These are phyloP conservation scores for Cryptococcus sp. DNA, from an alignment of 1,284 basidiomycete genomes.

Conservation along the genomic window DNA sequence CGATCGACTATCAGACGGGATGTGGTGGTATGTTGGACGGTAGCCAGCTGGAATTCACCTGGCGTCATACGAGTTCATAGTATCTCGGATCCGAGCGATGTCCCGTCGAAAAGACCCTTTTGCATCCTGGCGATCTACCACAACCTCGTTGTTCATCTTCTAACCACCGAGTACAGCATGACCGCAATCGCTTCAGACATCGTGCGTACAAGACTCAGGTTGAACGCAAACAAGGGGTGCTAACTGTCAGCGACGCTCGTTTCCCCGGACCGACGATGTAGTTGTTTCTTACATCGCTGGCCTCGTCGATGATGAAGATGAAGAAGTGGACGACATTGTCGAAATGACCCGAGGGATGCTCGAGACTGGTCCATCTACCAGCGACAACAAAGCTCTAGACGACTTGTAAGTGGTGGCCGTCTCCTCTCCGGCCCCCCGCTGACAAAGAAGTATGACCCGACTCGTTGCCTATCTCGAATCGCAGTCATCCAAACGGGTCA, in stretches of 20 bases:
- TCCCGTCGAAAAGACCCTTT: not conserved
- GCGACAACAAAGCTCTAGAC: slow-evolving; percentile 40
- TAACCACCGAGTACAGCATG: slow-evolving; percentile 13
- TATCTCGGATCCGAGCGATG: slow-evolving; percentile 3
- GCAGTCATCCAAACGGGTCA: slow-evolving; percentile 58
- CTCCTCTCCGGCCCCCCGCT: not conserved
- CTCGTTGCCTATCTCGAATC: slow-evolving; percentile 61
- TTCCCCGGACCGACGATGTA: slow-evolving; percentile 87
- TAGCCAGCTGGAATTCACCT: not conserved
- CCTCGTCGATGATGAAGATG: slow-evolving; percentile 85
- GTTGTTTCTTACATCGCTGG: slow-evolving; percentile 89
- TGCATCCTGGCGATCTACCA: not conserved
- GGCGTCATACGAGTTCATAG: not conserved
- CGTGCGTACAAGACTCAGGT: slow-evolving; percentile 13
- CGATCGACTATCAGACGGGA: not conserved
- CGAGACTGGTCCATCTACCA: slow-evolving; percentile 35
- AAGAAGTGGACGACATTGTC: slow-evolving; percentile 76
- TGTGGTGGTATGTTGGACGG: not conserved
- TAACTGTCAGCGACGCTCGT: slow-evolving; percentile 52
- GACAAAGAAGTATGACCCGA: slow-evolving; percentile 50
- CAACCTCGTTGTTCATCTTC: not conserved
- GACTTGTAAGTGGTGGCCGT: slow-evolving; percentile 38
- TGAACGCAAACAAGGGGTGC: not conserved
- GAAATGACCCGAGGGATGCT: slow-evolving; percentile 71
- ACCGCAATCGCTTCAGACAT: slow-evolving; percentile 30